Evolutionary conservation across 179 eudicot species (phyloP).

Genomic region (Patellifolia procumbens): DNA sequence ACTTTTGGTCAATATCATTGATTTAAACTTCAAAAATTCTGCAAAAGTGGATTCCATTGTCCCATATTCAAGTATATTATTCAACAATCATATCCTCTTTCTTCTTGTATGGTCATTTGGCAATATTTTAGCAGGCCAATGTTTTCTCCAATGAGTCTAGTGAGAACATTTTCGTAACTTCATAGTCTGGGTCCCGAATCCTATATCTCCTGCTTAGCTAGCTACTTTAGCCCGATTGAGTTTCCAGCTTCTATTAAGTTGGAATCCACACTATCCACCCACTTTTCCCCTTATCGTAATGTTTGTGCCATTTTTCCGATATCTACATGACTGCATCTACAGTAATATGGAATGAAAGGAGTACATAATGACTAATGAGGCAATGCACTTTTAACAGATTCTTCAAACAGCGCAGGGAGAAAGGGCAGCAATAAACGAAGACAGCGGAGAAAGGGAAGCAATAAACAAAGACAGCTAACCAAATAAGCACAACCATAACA

Average conservation of each 20-base stretch:
- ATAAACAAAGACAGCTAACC: neutral
- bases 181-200: too few species aligned
- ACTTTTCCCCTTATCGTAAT: neutral
- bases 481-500: neutral
- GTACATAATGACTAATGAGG: neutral
- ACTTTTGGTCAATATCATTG: neutral
- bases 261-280: neutral
- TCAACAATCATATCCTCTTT: too few species aligned
- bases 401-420: neutral
- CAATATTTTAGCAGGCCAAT: too few species aligned
- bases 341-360: neutral
- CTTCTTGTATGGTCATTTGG: too few species aligned
- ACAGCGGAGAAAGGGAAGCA: neutral
- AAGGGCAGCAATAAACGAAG: neutral
- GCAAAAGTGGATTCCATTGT: neutral
- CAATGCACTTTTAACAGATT: neutral
- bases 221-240: too few species aligned
- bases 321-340: too few species aligned
- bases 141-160: too few species aligned
- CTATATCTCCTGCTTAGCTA: too few species aligned
- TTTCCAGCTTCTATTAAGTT: neutral
- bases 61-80: neutral
- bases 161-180: too few species aligned
- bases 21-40: neutral
- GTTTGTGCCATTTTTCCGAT: neutral